phyloP scores from a whole-genome alignment of 2,329 filamentous ascomycete species.

The Dothistroma septosporum region DNA sequence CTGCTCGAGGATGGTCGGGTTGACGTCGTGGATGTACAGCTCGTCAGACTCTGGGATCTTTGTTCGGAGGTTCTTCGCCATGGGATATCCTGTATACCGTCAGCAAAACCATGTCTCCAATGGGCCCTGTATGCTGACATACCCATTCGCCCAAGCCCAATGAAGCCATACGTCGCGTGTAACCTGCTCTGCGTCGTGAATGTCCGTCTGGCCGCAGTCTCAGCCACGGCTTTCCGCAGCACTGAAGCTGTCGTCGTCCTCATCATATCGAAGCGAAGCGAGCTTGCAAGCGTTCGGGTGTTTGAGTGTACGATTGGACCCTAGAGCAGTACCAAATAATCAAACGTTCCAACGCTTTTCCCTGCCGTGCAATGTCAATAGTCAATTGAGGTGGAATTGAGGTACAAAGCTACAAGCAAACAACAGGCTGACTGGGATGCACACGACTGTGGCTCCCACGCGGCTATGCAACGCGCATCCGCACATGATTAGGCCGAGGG shows the following conservation, averaged over 20 bases:
- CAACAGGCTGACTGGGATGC: background rate
- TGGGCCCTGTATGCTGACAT: slow-evolving; percentile 26
- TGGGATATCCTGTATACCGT: slow-evolving; percentile 59
- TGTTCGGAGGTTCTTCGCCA: slow-evolving; percentile 66
- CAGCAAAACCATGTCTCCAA: slow-evolving; percentile 5
- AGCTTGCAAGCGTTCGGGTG: background rate
- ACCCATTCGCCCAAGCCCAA: slow-evolving; percentile 51
- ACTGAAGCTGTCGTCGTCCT: slow-evolving; percentile 1
- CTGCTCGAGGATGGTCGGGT: slow-evolving; percentile 51
- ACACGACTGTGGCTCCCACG: slow-evolving; percentile 2
- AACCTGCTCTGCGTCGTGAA: slow-evolving; percentile 43
- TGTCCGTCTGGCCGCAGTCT: slow-evolving; percentile 32
- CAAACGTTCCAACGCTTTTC: background rate
- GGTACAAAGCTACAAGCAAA: background rate
- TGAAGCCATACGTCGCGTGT: slow-evolving; percentile 48
- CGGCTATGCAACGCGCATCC: background rate
- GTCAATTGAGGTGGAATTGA: background rate
- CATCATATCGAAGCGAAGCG: background rate
- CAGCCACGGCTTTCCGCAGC: background rate
- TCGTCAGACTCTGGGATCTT: slow-evolving; percentile 62
- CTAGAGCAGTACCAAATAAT: background rate
- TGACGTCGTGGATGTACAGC: slow-evolving; percentile 63
- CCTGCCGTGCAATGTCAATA: background rate
- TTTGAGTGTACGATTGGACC: background rate
- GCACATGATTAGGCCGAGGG: background rate